Evolutionary conservation across 2,329 filamentous ascomycete species (phyloP).

Genomic region (Sclerotinia subarctica): DNA sequence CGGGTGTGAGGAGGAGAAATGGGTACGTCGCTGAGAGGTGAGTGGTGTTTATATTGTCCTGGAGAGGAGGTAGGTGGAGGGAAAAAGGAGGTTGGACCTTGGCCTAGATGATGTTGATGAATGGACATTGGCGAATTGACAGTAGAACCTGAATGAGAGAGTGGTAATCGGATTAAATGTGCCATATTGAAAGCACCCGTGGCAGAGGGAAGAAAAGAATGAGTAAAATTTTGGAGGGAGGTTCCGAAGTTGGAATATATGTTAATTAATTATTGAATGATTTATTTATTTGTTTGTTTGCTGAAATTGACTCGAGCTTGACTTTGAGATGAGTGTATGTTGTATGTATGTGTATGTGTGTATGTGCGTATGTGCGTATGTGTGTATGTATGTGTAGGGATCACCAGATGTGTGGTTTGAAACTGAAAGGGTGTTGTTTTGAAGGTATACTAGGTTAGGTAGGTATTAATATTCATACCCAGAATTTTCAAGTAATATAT

Average conservation of each 20-base stretch:
- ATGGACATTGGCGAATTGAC: slow-evolving; percentile 24
- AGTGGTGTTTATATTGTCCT: slow-evolving; percentile 20
- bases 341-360: not conserved
- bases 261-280: not conserved
- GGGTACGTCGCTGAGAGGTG: slow-evolving; percentile 22
- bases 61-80: slow-evolving; percentile 7
- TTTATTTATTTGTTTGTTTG: not conserved
- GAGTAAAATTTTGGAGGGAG: slow-evolving; percentile 23
- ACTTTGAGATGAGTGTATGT: not conserved
- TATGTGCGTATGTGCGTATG: too few species aligned
- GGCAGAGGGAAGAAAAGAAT: slow-evolving; percentile 34
- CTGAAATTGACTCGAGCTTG: not conserved
- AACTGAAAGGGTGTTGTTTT: not conserved
- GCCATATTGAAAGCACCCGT: slow-evolving; percentile 30
- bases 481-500: not conserved
- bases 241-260: slow-evolving; percentile 22
- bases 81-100: not conserved
- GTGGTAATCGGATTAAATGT: slow-evolving; percentile 16
- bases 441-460: not conserved
- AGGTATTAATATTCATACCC: not conserved
- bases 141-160: slow-evolving; percentile 18
- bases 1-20: slow-evolving; percentile 38
- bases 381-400: too few species aligned
- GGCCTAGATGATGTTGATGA: slow-evolving; percentile 13
- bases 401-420: not conserved